A percentile compares a stretch with the other conserved stretches of the same genome.
phyloP scores from a whole-genome alignment of 192 early-diverging fungal genomes.

The Podila epigama region DNA sequence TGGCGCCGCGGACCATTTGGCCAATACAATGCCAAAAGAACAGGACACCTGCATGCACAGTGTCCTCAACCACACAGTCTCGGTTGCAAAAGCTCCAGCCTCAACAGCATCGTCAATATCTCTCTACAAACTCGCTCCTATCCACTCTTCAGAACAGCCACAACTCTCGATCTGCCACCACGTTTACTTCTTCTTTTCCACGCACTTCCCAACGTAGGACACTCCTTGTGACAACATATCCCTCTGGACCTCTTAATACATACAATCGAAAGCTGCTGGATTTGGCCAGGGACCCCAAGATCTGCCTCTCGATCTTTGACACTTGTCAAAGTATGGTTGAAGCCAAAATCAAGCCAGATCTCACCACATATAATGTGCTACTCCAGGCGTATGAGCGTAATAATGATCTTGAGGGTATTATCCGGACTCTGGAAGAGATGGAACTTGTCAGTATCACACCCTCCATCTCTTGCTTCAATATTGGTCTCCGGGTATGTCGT shows the following conservation, averaged over 20 bases:
- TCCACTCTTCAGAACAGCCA: no score
- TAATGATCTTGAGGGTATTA: constrained; percentile 4
- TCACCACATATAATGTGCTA: constrained; percentile 50
- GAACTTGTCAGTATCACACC: constrained; percentile 25
- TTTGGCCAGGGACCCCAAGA: constrained; percentile 10
- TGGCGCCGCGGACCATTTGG: no score
- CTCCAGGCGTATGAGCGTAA: constrained; percentile 41
- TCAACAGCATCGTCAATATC: no score
- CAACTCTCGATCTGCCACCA: background rate
- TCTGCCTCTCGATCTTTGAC: constrained; percentile 31
- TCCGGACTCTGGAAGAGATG: constrained; percentile 51
- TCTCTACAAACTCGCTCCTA: no score
- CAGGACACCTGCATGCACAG: no score
- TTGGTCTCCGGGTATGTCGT: constrained; percentile 45
- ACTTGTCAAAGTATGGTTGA: constrained; percentile 47
- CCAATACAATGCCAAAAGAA: no score
- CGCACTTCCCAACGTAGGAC: background rate
- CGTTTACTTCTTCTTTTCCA: no score
- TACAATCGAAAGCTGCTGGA: constrained; percentile 16
- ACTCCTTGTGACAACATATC: constrained; percentile 39
- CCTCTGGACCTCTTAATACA: constrained; percentile 12
- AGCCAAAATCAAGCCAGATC: constrained; percentile 47
- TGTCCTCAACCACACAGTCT: no score
- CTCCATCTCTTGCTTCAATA: constrained; percentile 48
- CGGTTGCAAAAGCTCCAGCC: no score